Conservation (phyloP, 202 grass and related monocot genomes). For the Panicum hallii region DNA sequence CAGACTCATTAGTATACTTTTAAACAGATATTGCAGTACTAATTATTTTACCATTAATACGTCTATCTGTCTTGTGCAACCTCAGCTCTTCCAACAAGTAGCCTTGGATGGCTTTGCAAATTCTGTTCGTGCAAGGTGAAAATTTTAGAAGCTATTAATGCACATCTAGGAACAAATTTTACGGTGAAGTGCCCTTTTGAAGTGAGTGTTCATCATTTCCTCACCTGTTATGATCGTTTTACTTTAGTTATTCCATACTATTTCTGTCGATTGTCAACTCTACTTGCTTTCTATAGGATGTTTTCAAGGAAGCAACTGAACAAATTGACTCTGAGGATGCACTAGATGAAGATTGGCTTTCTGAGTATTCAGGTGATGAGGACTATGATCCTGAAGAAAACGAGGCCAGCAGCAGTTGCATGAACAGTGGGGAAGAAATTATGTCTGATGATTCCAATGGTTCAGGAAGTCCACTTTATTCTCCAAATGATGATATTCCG, state of each 20-base stretch:
- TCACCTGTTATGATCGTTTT: constrained; percentile 29
- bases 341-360: constrained; percentile 77
- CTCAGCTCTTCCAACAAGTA: constrained; percentile 58
- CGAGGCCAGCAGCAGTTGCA: constrained; percentile 54
- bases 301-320: constrained; percentile 87
- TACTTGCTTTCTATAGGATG: constrained; percentile 65
- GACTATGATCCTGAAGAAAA: constrained; percentile 91
- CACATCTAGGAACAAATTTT: constrained; percentile 84
- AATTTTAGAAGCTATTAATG: constrained; percentile 94
- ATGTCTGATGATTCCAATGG: constrained; percentile 63
- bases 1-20: constrained; percentile 13
- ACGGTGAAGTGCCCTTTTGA: constrained; percentile 55
- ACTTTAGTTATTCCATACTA: constrained; percentile 17
- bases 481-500: constrained; percentile 70
- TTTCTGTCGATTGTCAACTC: constrained; percentile 13
- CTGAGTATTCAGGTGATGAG: constrained; percentile 98
- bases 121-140: constrained; percentile 79
- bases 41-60: constrained; percentile 28
- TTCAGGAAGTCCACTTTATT: constrained; percentile 69
- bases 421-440: constrained; percentile 56
- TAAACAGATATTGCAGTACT: constrained; percentile 3
- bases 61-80: constrained; percentile 43
- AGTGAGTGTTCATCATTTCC: constrained; percentile 55
- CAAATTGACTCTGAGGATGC: constrained; percentile 52
- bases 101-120: constrained; percentile 86